Percentiles rank a stretch among this genome's conserved stretches.
These are phyloP conservation scores for Russula griseocarnosa DNA, from an alignment of 768 basidiomycete genomes.

Conservation along the genomic window DNA sequence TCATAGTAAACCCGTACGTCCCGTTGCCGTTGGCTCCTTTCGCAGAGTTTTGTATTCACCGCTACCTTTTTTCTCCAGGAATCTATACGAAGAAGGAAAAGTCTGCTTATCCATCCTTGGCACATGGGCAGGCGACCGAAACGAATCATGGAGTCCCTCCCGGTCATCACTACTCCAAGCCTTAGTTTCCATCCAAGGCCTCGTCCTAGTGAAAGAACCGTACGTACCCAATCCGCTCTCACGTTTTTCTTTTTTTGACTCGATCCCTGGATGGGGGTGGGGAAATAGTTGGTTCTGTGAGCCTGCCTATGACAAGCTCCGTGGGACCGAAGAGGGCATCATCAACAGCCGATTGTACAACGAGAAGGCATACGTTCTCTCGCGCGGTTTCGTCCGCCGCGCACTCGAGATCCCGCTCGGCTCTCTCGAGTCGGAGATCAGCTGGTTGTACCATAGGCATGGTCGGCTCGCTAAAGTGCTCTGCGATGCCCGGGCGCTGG, in stretches of 20 bases:
- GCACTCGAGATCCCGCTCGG: slow-evolving; percentile 77
- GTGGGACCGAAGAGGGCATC: slow-evolving; percentile 85
- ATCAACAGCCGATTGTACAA: slow-evolving; percentile 90
- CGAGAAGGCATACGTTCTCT: slow-evolving; percentile 90
- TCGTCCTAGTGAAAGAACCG: slow-evolving; percentile 91
- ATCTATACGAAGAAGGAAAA: slow-evolving; percentile 93
- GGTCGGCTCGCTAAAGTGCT: slow-evolving; percentile 69
- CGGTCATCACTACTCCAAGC: slow-evolving; percentile 88
- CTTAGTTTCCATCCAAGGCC: slow-evolving; percentile 89
- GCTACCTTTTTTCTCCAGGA: slow-evolving; percentile 41
- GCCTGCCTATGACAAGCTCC: slow-evolving; percentile 88
- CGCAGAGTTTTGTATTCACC: background rate
- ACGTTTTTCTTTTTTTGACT: slow-evolving; percentile 7
- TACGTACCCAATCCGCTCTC: slow-evolving; percentile 41
- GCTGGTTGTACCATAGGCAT: slow-evolving; percentile 63
- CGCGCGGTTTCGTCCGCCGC: slow-evolving; percentile 84
- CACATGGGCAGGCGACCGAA: slow-evolving; percentile 87
- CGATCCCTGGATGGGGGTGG: background rate
- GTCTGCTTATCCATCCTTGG: slow-evolving; percentile 89
- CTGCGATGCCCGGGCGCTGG: slow-evolving; percentile 53
- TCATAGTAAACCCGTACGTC: slow-evolving; percentile 71
- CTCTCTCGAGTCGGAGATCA: slow-evolving; percentile 67
- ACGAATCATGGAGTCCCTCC: slow-evolving; percentile 80
- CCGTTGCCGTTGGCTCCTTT: background rate
- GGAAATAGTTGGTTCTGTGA: slow-evolving; percentile 77